Conservation (phyloP, 1,284 basidiomycete species). For the Cutaneotrichosporon sp. region DNA sequence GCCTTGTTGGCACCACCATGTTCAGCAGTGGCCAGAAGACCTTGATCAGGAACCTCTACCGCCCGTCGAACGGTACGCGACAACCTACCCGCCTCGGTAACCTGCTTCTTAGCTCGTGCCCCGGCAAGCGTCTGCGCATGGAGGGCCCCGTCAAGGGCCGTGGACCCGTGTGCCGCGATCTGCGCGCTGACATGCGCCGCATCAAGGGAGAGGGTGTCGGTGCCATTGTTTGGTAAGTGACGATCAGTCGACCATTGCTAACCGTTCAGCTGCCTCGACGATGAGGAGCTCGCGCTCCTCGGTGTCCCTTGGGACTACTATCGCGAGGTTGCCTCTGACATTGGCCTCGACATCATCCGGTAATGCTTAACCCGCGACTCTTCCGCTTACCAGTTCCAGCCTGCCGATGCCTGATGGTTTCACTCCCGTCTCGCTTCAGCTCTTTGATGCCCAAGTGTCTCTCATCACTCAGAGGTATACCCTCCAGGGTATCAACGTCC, state of each 20-base stretch:
- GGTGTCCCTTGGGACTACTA: conserved; percentile 83
- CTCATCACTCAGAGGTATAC: conserved; percentile 73
- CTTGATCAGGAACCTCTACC: conserved; percentile 24
- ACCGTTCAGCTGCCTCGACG: conserved; percentile 70
- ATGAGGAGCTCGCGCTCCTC: conserved; percentile 77
- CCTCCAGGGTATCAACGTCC: conserved; percentile 67
- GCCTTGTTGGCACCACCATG: conserved; percentile 17
- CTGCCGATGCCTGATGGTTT: conserved; percentile 91
- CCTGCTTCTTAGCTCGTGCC: conserved; percentile 84
- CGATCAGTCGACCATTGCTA: neutral
- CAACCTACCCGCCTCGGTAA: conserved; percentile 67
- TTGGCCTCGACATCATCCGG: conserved; percentile 74
- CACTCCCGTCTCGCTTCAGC: conserved; percentile 65
- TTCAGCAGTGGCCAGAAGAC: conserved; percentile 16
- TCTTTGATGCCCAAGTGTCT: conserved; percentile 70
- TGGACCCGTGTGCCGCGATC: conserved; percentile 77
- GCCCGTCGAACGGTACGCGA: conserved; percentile 18
- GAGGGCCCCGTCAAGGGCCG: conserved; percentile 77
- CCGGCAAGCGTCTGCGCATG: conserved; percentile 93
- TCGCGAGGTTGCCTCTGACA: conserved; percentile 60
- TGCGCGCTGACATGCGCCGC: conserved; percentile 71
- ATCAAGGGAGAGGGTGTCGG: conserved; percentile 74
- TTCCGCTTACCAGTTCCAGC: conserved; percentile 52
- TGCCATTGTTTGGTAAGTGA: conserved; percentile 73
- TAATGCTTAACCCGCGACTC: conserved; percentile 35